These are phyloP conservation scores for Kluyveromyces sp. DNA, from an alignment of 1,139 yeast genomes.

Conservation along the genomic window DNA sequence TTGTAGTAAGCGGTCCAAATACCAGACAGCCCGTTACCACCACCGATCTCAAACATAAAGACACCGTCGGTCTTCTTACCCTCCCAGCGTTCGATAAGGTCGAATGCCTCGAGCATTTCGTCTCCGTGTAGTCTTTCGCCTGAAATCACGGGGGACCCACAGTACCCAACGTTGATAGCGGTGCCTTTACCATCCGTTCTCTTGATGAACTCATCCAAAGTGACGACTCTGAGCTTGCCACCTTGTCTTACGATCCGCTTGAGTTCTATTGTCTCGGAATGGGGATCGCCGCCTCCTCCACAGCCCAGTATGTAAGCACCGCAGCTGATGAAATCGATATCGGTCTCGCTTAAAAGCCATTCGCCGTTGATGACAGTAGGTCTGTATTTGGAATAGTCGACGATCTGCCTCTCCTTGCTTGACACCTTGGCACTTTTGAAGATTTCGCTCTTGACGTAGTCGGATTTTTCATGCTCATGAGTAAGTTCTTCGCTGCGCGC, in stretches of 20 bases:
- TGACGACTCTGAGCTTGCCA: conserved; percentile 33
- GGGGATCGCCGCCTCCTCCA: conserved; percentile 48
- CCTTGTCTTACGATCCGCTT: conserved; percentile 35
- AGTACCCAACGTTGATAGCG: conserved; percentile 37
- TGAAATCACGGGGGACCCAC: conserved; percentile 44
- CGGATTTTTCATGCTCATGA: background rate
- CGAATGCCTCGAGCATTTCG: conserved; percentile 34
- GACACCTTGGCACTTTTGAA: conserved; percentile 13
- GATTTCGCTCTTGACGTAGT: conserved; percentile 11
- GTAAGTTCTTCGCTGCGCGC: background rate
- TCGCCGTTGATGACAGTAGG: conserved; percentile 36
- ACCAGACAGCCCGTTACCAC: conserved; percentile 40
- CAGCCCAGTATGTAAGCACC: conserved; percentile 44
- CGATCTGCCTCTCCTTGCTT: conserved; percentile 12
- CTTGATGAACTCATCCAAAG: conserved; percentile 29
- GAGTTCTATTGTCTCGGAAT: conserved; percentile 35
- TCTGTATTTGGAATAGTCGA: conserved; percentile 30
- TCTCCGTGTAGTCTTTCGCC: conserved; percentile 38
- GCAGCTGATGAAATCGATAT: conserved; percentile 37
- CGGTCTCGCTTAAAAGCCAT: conserved; percentile 38
- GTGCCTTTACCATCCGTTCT: conserved; percentile 30
- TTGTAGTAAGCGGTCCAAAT: conserved; percentile 29
- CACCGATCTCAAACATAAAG: conserved; percentile 40
- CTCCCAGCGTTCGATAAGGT: conserved; percentile 29
- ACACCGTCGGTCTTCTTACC: conserved; percentile 30